Evolutionary conservation across 768 basidiomycete genomes (phyloP), one percentile per base, ranked within the genome.

Genomic region (Leccinellum rugosiceps): DNA sequence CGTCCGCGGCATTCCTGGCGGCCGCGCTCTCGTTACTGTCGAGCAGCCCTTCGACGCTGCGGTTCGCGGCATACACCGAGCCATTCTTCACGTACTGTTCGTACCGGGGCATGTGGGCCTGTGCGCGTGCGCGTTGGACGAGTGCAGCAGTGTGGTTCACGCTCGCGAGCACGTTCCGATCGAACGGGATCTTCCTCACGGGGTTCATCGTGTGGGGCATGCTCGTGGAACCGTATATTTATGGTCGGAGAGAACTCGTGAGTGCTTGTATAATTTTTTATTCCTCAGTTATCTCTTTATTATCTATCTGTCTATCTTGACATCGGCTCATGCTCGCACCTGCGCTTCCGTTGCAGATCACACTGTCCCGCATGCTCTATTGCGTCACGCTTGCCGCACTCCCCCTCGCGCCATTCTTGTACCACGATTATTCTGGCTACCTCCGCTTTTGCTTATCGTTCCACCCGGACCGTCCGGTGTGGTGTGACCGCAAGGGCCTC

Each of bases 51-150:
- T 80, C 82, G 0, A 85, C 89, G 0, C 71, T 90, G 21, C 80
- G 84, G 25, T 79, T 87, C 47, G 86, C 87, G 0, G 81, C 89
- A 0, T 96, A 90, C 70, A 84, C 76, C 50, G 96, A 98, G 65
- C 90, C 94, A 0, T 88, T 93, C 70, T 95, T 91, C 71, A 88
- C 94, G 0, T 82, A 83, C 58, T 72, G 90, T 25, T 89, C 92
- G 0, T 96, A 95, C 68, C 76, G 72, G 65, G 71, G 71, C 4
- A 73, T 72, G 71, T 68, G 68, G 57, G 61, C 69, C 3, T 74
- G 71, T 50, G 64, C 64, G 15, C 62, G 67, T 26, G 58, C 48
- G 17, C 77, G 77, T 56, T 90, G 86, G 83, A 28, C 80, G 28
- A 48, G 60, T 15, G 87, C 91, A 7, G 72, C 88, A 0, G 2